Evolutionary conservation across 495 filamentous ascomycete species (phyloP), one percentile per base, ranked within the genome.

Genomic region (Rhizodiscina lignyota): DNA sequence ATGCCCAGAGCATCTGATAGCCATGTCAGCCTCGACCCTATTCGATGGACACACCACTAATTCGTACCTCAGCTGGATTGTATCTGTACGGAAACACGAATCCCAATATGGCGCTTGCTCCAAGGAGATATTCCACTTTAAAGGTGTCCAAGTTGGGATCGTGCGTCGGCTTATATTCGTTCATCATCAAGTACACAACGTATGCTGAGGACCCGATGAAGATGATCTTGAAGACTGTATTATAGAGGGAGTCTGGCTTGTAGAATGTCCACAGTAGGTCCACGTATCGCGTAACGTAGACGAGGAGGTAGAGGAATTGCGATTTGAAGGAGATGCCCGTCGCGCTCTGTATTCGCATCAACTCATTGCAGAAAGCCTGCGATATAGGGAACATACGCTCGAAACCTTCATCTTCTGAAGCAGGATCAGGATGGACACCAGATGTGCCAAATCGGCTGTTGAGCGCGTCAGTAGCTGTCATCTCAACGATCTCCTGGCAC

Each of bases 271-370:
- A 85, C 53, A 93, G 84, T 32, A 97, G 68, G 55, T 97, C 83
- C 39, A 94, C 71, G 60, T 97, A 97, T 40, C 89, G 72, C 32
- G 85, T 87, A 17, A 86, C 50, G 58, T 96, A 97, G 37, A 97
- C 91, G 24, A 92, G 62, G 41, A 96, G 58, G 59, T 97, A 97
- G 24, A 97, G 64, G 18, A 74, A 77, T 66, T 97, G 89, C 35
- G 89, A 93, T 56, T 96, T 96, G 68, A 96, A 94, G 4, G 89
- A 96, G 59, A 97, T 79, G 41, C 89, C 89, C 10, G 87, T 77
- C 49, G 86, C 93, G 64, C 84, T 92, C 89, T 97, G 63, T 27
- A 6, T 6, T 6, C 24, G 13, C 24, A 27, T 27, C 12, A 43
- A 29, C 30, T 26, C 11, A 47, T 36, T 43, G 43, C 34, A 22